phyloP scores from a whole-genome alignment of 495 filamentous ascomycete genomes.

The Aspergillus incahuasiensis region DNA sequence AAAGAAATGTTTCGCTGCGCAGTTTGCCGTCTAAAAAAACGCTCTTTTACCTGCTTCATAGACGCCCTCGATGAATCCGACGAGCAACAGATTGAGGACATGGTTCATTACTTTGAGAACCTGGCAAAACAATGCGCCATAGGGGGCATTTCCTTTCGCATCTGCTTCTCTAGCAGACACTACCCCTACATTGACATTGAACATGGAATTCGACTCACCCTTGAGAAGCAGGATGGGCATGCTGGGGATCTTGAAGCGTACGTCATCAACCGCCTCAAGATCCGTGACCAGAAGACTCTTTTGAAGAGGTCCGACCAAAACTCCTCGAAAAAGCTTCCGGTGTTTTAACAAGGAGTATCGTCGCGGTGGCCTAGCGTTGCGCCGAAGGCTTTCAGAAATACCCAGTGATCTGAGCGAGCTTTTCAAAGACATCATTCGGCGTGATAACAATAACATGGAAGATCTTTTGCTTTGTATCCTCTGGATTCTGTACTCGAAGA shows the following conservation, averaged over 20 bases:
- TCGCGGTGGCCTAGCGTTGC: constrained; percentile 19
- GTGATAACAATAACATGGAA: constrained; percentile 24
- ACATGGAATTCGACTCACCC: constrained; percentile 25
- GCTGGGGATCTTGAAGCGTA: constrained; percentile 23
- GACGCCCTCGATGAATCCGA: constrained; percentile 42
- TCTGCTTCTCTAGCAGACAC: constrained; percentile 49
- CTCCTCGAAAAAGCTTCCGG: constrained; percentile 38
- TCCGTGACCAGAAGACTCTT: constrained; percentile 10
- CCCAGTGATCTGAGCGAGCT: constrained; percentile 32
- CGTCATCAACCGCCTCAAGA: constrained; percentile 19
- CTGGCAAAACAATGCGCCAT: constrained; percentile 19
- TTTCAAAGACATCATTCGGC: constrained; percentile 35
- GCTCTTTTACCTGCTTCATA: constrained; percentile 28
- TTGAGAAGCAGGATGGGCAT: constrained; percentile 29
- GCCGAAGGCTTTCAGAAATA: constrained; percentile 28
- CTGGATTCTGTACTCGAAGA: constrained; percentile 34
- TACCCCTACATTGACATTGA: constrained; percentile 42
- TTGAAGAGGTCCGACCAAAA: constrained; percentile 16
- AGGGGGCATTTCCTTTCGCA: constrained; percentile 13
- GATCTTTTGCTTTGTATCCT: constrained; percentile 29
- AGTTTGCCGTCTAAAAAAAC: constrained; percentile 18
- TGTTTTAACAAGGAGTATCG: constrained; percentile 41
- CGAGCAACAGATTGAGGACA: constrained; percentile 29
- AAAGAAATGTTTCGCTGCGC: constrained; percentile 20
- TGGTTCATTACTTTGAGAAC: constrained; percentile 37